Evolutionary conservation across 805 yeast genomes (phyloP).

Genomic region (Yamadazyma kitorensis): DNA sequence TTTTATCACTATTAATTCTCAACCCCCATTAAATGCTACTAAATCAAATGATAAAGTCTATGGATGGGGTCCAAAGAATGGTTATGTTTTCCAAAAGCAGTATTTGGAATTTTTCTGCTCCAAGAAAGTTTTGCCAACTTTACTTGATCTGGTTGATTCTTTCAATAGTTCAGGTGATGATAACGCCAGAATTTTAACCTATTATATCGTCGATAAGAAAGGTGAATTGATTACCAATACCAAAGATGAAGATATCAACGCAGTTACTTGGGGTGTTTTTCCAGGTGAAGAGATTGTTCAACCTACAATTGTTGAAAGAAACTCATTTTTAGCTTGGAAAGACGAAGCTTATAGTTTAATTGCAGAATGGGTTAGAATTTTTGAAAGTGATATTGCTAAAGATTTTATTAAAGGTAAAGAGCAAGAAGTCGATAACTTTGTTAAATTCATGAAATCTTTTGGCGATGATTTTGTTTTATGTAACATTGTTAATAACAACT

Average conservation of each 20-base stretch:
- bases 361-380: slow-evolving; percentile 71
- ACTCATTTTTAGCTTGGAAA: slow-evolving; percentile 94
- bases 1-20: slow-evolving; percentile 84
- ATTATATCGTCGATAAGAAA: slow-evolving; percentile 65
- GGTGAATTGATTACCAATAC: slow-evolving; percentile 67
- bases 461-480: slow-evolving; percentile 67
- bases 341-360: slow-evolving; percentile 88
- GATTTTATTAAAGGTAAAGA: slow-evolving; percentile 22
- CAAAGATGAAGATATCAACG: slow-evolving; percentile 75
- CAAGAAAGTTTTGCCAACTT: slow-evolving; percentile 42
- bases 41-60: slow-evolving; percentile 64
- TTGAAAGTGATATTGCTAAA: slow-evolving; percentile 35
- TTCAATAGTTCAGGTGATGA: slow-evolving; percentile 39
- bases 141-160: slow-evolving; percentile 40
- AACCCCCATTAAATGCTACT: slow-evolving; percentile 85
- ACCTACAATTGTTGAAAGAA: slow-evolving; percentile 92
- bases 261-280: slow-evolving; percentile 98
- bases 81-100: slow-evolving; percentile 92
- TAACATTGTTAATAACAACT: slow-evolving; percentile 90
- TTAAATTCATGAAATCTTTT: slow-evolving; percentile 43
- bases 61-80: slow-evolving; percentile 96
- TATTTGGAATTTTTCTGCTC: slow-evolving; percentile 84
- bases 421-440: slow-evolving; percentile 29
- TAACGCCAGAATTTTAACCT: slow-evolving; percentile 55
- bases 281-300: slow-evolving; percentile 94